Evolutionary conservation across 2,329 filamentous ascomycete genomes (phyloP).

Genomic region (Aspergillus versicolor): DNA sequence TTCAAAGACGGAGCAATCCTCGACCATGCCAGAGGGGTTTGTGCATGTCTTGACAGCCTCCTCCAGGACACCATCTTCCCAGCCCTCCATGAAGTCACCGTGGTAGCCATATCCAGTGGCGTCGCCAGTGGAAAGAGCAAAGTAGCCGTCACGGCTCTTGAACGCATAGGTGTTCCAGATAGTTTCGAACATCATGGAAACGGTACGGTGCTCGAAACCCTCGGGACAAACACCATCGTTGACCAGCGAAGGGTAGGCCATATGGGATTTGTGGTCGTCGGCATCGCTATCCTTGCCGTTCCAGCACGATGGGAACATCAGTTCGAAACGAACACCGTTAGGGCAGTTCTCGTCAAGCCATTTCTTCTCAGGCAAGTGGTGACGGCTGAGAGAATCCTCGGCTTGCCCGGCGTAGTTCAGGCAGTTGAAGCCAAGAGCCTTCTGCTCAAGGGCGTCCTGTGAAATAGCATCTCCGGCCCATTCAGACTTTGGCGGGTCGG

Average conservation of each 20-base stretch:
- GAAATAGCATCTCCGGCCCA: conserved; percentile 64
- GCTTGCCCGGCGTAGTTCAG: conserved; percentile 69
- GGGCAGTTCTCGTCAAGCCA: conserved; percentile 78
- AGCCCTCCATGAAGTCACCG: conserved; percentile 78
- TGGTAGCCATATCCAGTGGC: conserved; percentile 72
- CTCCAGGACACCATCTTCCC: conserved; percentile 69
- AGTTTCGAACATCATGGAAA: conserved; percentile 79
- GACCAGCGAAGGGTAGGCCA: conserved; percentile 76
- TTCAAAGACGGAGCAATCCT: conserved; percentile 73
- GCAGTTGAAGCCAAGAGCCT: conserved; percentile 92
- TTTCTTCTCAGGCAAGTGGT: conserved; percentile 74
- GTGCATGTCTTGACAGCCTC: conserved; percentile 74
- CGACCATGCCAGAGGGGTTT: conserved; percentile 64
- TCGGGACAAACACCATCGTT: conserved; percentile 74
- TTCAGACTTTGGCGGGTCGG: conserved; percentile 65
- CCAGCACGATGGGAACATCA: conserved; percentile 91
- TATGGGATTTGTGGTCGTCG: conserved; percentile 59
- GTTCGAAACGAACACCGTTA: conserved; percentile 78
- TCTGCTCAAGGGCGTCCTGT: conserved; percentile 71
- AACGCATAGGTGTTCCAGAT: conserved; percentile 76
- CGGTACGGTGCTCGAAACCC: conserved; percentile 65
- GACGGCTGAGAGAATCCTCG: conserved; percentile 76
- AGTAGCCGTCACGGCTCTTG: conserved; percentile 62
- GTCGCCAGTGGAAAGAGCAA: conserved; percentile 77
- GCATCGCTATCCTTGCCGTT: conserved; percentile 65